Percentiles rank a stretch among this genome's conserved stretches.
phyloP scores from a whole-genome alignment of 2,329 filamentous ascomycete genomes.

The Cadophora sp. region DNA sequence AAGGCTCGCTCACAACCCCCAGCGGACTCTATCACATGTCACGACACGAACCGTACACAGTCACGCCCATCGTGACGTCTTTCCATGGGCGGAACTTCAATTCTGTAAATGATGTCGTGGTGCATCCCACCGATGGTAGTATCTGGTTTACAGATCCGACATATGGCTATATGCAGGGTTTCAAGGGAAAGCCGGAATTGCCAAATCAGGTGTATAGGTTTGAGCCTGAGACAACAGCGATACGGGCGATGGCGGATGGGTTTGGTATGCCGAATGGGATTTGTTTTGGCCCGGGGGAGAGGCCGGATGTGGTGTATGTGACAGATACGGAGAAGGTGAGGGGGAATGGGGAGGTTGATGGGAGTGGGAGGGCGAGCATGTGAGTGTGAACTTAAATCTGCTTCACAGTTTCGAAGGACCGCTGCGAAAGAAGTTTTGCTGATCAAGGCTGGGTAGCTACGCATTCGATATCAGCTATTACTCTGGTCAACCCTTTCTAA shows the following conservation, averaged over 20 bases:
- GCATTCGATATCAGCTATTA: conserved; percentile 33
- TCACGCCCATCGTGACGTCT: conserved; percentile 59
- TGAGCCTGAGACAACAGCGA: conserved; percentile 54
- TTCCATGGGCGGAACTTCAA: conserved; percentile 65
- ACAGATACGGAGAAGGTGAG: conserved; percentile 59
- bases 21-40: conserved; percentile 36
- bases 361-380: conserved; percentile 25
- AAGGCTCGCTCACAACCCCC: conserved; percentile 27
- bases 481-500: conserved; percentile 32
- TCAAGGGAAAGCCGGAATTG: conserved; percentile 58
- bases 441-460: conserved; percentile 32
- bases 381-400: conserved; percentile 18
- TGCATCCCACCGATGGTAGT: conserved; percentile 59
- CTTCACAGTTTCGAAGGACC: no score
- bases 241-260: conserved; percentile 63
- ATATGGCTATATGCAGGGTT: conserved; percentile 65
- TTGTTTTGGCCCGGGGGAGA: conserved; percentile 60
- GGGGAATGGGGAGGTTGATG: conserved; percentile 32
- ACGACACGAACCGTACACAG: conserved; percentile 27
- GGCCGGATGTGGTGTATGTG: conserved; percentile 54
- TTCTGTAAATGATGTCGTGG: conserved; percentile 62
- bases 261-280: conserved; percentile 63
- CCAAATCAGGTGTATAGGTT: conserved; percentile 66
- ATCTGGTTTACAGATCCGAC: conserved; percentile 70
- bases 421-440: no score